Evolutionary conservation across 1,284 basidiomycete genomes (phyloP), one percentile per base, ranked within the genome.

Genomic region (Xanthoconium separans): DNA sequence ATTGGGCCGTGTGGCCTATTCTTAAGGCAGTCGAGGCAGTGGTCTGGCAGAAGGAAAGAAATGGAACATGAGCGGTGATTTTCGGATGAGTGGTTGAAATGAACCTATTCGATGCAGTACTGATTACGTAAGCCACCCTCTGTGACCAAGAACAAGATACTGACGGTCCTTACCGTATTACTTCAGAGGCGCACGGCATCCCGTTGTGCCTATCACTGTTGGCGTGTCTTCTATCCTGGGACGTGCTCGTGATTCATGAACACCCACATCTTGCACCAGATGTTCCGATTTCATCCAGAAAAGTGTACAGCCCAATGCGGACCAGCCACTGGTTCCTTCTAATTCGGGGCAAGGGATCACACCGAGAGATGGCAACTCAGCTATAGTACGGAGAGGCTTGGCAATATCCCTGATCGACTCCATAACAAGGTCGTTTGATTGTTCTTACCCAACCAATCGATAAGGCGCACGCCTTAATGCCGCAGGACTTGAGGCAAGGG

Each of bases 11-110:
- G 16, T 60, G 64, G 66, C 65, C 66, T 51, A 53, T 46, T 60
- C 54, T 69, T 69, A 65, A 70, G 61, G 65, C 65, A 65, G 42
- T 55, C 52, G 47, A 60, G 66, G 68, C 66, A 37, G 58, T 66
- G 65, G 47, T 54, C 51, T 27, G 7, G 6, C 48, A 55, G 54
- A 53, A 56, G 53, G 50, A 56, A 54, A 43, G 24, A 54, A 59
- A 65, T 41, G 44, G 55, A 54, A 56, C 64, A 65, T 65, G 55
- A 56, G 58, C 55, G 48, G 63, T 47, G 65, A 63, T 44, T 48
- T 22, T 44, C 39, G 30, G 43, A 27, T 51, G 39, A 45, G 30
- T 42, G 57, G 39, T 46, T 56, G 61, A 36, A 15, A 63, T 63
- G 60, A 66, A 60, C 54, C 51, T 40, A 60, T 68, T 33, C 49